phyloP scores from a whole-genome alignment of 805 yeast genomes.

The Starmerella scarabaei region DNA sequence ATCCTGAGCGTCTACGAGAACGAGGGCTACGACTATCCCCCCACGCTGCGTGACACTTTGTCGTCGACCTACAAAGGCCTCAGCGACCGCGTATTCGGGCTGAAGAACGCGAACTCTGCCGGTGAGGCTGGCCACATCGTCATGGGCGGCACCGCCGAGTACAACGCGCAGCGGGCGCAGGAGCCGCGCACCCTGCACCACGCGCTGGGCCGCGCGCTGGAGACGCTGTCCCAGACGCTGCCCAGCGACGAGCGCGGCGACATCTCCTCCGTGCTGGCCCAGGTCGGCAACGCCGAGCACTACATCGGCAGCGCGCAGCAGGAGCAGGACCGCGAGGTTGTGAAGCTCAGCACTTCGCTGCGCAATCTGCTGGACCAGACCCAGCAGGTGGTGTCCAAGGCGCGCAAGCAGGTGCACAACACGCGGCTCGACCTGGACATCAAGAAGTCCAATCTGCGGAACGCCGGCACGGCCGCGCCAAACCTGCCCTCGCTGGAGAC shows the following conservation, averaged over 20 bases:
- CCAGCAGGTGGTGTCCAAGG: conserved; percentile 49
- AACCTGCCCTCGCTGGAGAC: conserved; percentile 64
- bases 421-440: conserved; percentile 70
- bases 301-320: conserved; percentile 72
- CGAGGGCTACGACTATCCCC: conserved; percentile 77
- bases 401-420: conserved; percentile 62
- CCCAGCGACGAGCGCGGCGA: conserved; percentile 37
- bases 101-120: conserved; percentile 61
- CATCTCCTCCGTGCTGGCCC: conserved; percentile 48
- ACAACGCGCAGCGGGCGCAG: conserved; percentile 37
- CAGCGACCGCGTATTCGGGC: conserved; percentile 48
- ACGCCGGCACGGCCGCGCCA: conserved; percentile 38
- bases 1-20: conserved; percentile 51
- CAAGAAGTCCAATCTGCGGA: conserved; percentile 41
- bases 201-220: conserved; percentile 60
- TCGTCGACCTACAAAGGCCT: conserved; percentile 56
- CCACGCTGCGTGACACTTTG: conserved; percentile 61
- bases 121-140: conserved; percentile 73
- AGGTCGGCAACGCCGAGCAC: conserved; percentile 55
- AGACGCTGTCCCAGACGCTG: conserved; percentile 24
- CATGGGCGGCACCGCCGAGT: conserved; percentile 18
- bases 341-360: conserved; percentile 57
- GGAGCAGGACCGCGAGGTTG: conserved; percentile 64
- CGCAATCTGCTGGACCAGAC: conserved; percentile 47
- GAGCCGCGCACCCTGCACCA: conserved; percentile 73